Evolutionary conservation across 805 yeast species (phyloP).

Genomic region (Helenozyma baotianmanensis): DNA sequence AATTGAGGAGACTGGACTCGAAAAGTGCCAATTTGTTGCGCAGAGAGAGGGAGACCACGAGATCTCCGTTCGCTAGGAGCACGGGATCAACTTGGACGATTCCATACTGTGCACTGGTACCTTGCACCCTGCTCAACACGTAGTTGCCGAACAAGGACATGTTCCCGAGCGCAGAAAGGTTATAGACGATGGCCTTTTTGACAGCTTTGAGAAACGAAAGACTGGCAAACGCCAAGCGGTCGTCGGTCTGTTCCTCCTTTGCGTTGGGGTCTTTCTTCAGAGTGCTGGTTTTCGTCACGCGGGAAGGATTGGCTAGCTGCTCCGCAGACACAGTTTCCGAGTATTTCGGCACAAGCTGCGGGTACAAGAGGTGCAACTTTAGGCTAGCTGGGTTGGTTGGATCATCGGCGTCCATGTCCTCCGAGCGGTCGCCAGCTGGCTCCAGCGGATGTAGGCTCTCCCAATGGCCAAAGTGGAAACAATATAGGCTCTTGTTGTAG

Average conservation of each 20-base stretch:
- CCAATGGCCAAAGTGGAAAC: conserved; percentile 29
- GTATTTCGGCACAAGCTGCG: conserved; percentile 21
- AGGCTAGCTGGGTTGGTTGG: background rate
- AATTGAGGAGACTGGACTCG: conserved; percentile 18
- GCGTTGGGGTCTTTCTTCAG: conserved; percentile 3
- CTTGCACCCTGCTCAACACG: conserved; percentile 9
- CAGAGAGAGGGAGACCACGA: conserved; percentile 27
- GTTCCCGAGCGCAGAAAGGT: conserved; percentile 22
- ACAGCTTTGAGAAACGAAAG: conserved; percentile 37
- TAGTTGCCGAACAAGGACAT: conserved; percentile 37
- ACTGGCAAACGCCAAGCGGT: conserved; percentile 29
- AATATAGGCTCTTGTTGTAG: conserved; percentile 36
- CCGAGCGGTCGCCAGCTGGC: background rate
- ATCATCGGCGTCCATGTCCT: background rate
- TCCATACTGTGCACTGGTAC: conserved; percentile 12
- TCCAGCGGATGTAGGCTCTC: no score
- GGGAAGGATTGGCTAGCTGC: conserved; percentile 27
- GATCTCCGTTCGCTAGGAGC: conserved; percentile 34
- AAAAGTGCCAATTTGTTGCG: conserved; percentile 23
- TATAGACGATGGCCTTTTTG: conserved; percentile 33
- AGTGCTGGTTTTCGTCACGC: conserved; percentile 9
- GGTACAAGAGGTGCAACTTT: conserved; percentile 15
- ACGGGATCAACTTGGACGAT: conserved; percentile 35
- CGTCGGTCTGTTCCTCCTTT: conserved; percentile 11
- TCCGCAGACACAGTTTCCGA: conserved; percentile 21